Percentiles rank a stretch among this genome's conserved stretches.
These are phyloP conservation scores for Medicago arabica DNA, from an alignment of 306 rosid species.

Conservation along the genomic window DNA sequence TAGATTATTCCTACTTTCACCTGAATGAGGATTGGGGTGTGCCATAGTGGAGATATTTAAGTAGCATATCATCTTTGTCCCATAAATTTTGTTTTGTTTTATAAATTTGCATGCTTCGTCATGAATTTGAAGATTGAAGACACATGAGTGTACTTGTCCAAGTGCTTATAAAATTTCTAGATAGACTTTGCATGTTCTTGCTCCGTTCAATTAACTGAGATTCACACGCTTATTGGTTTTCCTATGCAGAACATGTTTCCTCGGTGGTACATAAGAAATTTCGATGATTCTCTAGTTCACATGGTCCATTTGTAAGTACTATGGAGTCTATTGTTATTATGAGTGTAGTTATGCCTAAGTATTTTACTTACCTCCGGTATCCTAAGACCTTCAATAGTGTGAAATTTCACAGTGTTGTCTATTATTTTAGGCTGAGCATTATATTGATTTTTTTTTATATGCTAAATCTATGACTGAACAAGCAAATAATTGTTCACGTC, in stretches of 20 bases:
- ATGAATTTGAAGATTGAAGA: too few relatives aligned
- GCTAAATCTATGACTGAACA: too few relatives aligned
- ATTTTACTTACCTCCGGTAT: background rate
- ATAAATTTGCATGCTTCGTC: too few relatives aligned
- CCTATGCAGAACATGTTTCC: slow-evolving; percentile 77
- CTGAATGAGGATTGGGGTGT: slow-evolving; percentile 23
- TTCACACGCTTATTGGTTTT: slow-evolving; percentile 36
- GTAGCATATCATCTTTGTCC: too few relatives aligned
- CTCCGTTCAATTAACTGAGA: slow-evolving; percentile 24
- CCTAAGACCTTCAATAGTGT: background rate
- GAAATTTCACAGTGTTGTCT: background rate
- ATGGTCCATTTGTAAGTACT: slow-evolving; percentile 85
- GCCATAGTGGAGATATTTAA: slow-evolving; percentile 15
- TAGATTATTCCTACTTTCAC: slow-evolving; percentile 27
- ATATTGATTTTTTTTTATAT: too few relatives aligned
- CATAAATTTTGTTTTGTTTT: too few relatives aligned
- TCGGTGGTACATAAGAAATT: slow-evolving; percentile 86
- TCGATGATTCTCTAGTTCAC: slow-evolving; percentile 55
- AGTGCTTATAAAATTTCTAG: slow-evolving; percentile 29
- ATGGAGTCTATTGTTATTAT: slow-evolving; percentile 22
- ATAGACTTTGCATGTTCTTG: slow-evolving; percentile 17
- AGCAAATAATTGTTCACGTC: too few relatives aligned
- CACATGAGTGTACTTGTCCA: background rate
- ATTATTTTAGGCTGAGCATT: background rate
- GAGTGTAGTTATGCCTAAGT: background rate